phyloP scores from a whole-genome alignment of 441 rosid species.

The Melianthus villosus region DNA sequence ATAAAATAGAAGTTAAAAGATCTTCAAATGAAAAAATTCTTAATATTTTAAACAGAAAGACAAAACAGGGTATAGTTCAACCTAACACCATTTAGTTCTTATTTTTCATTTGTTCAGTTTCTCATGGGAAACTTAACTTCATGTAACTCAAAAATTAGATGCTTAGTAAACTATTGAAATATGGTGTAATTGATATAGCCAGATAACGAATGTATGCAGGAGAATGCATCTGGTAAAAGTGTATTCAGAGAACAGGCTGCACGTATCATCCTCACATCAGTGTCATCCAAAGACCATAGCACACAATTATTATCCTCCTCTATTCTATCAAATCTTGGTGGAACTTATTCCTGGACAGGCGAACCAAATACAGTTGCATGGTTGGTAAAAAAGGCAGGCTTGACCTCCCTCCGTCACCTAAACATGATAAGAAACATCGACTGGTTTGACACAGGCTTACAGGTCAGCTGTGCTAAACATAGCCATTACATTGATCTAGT shows the following conservation, averaged over 20 bases:
- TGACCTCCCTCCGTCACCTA: slow-evolving; percentile 38
- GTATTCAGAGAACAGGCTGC: slow-evolving; percentile 35
- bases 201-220: slow-evolving; percentile 26
- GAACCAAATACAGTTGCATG: slow-evolving; percentile 74
- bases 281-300: slow-evolving; percentile 29
- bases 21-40: no score
- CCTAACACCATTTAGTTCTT: no score
- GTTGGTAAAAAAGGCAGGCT: slow-evolving; percentile 71
- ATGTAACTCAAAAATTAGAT: no score
- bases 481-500: neutral
- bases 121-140: no score
- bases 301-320: slow-evolving; percentile 37
- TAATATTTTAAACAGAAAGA: no score
- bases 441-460: slow-evolving; percentile 66
- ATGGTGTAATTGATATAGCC: neutral
- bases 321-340: slow-evolving; percentile 71
- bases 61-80: no score
- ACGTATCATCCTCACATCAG: slow-evolving; percentile 34
- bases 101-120: no score
- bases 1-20: no score
- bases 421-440: slow-evolving; percentile 58
- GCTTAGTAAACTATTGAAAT: no score
- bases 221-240: slow-evolving; percentile 28
- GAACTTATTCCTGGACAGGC: slow-evolving; percentile 79
- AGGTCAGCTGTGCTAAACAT: slow-evolving; percentile 22